These are phyloP conservation scores for Astrothelium macrocarpum DNA, from an alignment of 495 filamentous ascomycete species.

Conservation along the genomic window DNA sequence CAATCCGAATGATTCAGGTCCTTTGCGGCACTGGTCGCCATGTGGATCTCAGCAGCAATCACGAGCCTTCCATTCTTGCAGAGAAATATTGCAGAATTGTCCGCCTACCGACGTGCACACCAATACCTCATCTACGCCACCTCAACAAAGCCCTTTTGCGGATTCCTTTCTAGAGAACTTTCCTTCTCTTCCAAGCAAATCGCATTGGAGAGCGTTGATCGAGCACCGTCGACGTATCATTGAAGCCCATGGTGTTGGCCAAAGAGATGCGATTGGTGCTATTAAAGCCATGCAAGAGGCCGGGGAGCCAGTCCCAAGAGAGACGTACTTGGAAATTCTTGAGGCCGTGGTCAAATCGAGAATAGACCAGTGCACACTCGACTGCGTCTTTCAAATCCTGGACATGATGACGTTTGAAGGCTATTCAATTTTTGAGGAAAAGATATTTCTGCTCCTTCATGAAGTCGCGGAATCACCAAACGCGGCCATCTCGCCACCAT, in stretches of 20 bases:
- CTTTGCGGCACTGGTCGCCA: background rate
- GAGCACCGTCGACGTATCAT: background rate
- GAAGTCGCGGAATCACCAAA: background rate
- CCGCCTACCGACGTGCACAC: background rate
- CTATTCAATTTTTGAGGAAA: background rate
- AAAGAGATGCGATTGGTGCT: background rate
- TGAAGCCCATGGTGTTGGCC: background rate
- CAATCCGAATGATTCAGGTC: background rate
- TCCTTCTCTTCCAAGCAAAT: background rate
- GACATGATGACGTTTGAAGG: conserved; percentile 2
- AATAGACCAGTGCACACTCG: background rate
- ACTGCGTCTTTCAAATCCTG: background rate
- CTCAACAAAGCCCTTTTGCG: background rate
- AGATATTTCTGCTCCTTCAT: background rate
- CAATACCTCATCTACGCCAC: no score
- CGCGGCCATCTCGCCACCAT: background rate
- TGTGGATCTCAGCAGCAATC: background rate
- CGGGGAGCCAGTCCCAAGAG: background rate
- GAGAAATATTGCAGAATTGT: no score
- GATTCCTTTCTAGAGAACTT: background rate
- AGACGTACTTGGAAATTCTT: background rate
- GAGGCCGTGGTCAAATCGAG: background rate
- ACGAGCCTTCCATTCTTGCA: background rate
- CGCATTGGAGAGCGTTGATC: background rate
- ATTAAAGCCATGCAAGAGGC: background rate